Evolutionary conservation across 108 stramenopile genomes (phyloP), one percentile per base, ranked within the genome.

Genomic region (Skeletonema tropicum): DNA sequence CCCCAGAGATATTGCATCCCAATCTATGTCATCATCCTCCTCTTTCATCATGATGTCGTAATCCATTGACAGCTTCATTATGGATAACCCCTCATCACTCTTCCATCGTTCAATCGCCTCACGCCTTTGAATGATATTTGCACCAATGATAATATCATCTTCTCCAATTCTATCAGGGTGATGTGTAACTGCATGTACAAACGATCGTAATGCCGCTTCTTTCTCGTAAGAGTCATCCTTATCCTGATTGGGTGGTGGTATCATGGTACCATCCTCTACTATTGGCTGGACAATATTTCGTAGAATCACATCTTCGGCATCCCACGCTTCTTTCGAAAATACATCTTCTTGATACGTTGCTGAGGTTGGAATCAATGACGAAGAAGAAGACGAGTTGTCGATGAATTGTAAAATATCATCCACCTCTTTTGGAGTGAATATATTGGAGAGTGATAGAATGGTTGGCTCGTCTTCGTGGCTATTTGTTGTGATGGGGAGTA

Each of bases 341-440:
- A 64, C 39, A 52, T 64, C 63, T 23, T 64, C 63, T 23, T 64
- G 63, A 23, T 64, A 64, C n/a, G n/a, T n/a, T 19, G 38, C 21
- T 1, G 63, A 17, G 45, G 63, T 64, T 6, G 63, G 63, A 19
- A 36, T 19, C 63, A 52, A 23, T 23, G 5, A 21, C 23, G 21
- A 19, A 7, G 5, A 5, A 1, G 8, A 9, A 23, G 19, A 21
- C 23, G 55, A 23, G 26, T 57, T 9, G 7, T 57, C 55, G 7
- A 57, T 11, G 6, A 57, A 10, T 6, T 57, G 19, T 57, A 21
- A 8, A 7, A 57, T 57, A 6, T 21, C 5, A 21, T 21, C 8
- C 6, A 25, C 6, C 25, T 57, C 23, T 25, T 57, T 11, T 0
- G 6, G 23, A 25, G 55, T 23, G 23, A 57, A 25, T 23, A 57